phyloP scores from a whole-genome alignment of 2,329 filamentous ascomycete genomes.

The Penicillium sclerotigenum region DNA sequence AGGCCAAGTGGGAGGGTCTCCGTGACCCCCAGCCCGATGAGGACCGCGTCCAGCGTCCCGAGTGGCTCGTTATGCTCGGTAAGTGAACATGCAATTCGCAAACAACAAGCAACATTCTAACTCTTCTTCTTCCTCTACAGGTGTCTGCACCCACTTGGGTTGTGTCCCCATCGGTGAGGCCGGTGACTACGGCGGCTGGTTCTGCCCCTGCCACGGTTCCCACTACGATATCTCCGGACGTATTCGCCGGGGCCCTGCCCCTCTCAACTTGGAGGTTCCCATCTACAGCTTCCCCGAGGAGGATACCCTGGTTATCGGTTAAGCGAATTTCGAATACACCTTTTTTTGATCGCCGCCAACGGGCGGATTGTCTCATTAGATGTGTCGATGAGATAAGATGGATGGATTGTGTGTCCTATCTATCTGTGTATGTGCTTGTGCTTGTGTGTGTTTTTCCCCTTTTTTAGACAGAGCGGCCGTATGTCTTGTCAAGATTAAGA shows the following conservation, averaged over 20 bases:
- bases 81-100: slow-evolving; percentile 31
- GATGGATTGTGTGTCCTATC: slow-evolving; percentile 19
- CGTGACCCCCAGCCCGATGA: slow-evolving; percentile 88
- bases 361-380: slow-evolving; percentile 16
- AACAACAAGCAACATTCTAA: background rate
- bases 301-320: slow-evolving; percentile 87
- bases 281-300: slow-evolving; percentile 91
- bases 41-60: slow-evolving; percentile 94
- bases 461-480: slow-evolving; percentile 36
- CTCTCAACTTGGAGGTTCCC: slow-evolving; percentile 95
- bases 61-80: slow-evolving; percentile 99
- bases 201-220: slow-evolving; percentile 99
- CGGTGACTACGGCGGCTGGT: slow-evolving; percentile 97
- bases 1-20: slow-evolving; percentile 74
- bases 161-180: slow-evolving; percentile 99
- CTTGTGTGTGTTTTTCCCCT: slow-evolving; percentile 16
- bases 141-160: slow-evolving; percentile 98
- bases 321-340: slow-evolving; percentile 42
- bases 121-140: slow-evolving; percentile 44
- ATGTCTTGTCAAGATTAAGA: slow-evolving; percentile 38
- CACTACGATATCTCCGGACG: slow-evolving; percentile 99
- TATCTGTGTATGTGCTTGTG: slow-evolving; percentile 27
- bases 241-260: slow-evolving; percentile 94
- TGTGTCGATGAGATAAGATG: slow-evolving; percentile 13
- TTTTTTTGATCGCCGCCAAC: slow-evolving; percentile 7